Conservation (phyloP, 352 stramenopile genomes). For the Phytophthora chlamydospora region DNA sequence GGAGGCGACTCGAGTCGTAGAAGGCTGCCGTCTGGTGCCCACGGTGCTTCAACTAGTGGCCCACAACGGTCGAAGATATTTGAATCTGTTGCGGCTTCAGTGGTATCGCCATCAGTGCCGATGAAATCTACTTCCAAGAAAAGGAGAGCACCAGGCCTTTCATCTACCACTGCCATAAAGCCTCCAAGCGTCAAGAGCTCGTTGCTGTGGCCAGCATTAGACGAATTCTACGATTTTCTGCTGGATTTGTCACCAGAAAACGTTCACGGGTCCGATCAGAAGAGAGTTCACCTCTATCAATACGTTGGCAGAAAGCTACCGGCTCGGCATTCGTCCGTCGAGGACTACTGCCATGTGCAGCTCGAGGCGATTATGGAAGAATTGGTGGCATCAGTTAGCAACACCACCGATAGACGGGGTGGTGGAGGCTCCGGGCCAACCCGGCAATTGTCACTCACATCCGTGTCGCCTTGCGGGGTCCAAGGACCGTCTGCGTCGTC, state of each 20-base stretch:
- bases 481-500: constrained; percentile 28
- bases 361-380: constrained; percentile 77
- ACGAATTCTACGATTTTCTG: constrained; percentile 82
- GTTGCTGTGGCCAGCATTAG: constrained; percentile 71
- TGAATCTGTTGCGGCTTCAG: not conserved
- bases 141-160: constrained; percentile 14
- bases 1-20: constrained; percentile 18
- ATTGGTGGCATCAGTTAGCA: constrained; percentile 60
- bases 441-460: constrained; percentile 45
- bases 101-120: constrained; percentile 2
- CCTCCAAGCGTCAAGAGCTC: constrained; percentile 52
- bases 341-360: constrained; percentile 64
- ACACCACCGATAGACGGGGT: constrained; percentile 41
- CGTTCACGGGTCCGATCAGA: constrained; percentile 40
- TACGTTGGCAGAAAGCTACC: constrained; percentile 48
- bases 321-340: constrained; percentile 48
- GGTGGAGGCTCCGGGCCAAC: constrained; percentile 34
- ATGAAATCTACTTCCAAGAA: constrained; percentile 28
- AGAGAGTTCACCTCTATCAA: constrained; percentile 30
- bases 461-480: constrained; percentile 62
- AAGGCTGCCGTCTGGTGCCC: constrained; percentile 3
- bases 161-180: constrained; percentile 15
- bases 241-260: constrained; percentile 63
- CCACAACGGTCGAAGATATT: not conserved
- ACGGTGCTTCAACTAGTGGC: not conserved